A percentile compares a stretch with the other conserved stretches of the same genome.
phyloP scores from a whole-genome alignment of 352 stramenopile genomes.

The Phytophthora litchii region DNA sequence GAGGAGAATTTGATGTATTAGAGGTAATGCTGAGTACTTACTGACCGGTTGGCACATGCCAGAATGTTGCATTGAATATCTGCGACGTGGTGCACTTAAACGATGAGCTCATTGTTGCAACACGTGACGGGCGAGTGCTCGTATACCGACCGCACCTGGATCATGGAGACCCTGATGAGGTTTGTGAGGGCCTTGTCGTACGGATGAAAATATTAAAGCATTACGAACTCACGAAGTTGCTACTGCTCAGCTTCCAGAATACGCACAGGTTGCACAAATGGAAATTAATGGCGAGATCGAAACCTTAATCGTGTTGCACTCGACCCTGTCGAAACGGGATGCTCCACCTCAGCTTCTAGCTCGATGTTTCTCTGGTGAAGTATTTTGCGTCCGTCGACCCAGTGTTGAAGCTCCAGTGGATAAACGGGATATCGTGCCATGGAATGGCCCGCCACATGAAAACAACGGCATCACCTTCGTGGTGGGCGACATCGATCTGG shows the following conservation, averaged over 20 bases:
- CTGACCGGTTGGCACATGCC: conserved; percentile 1
- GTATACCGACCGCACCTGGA: conserved; percentile 46
- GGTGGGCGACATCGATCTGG: conserved; percentile 43
- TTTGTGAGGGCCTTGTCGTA: conserved; percentile 7
- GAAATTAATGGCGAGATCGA: conserved; percentile 70
- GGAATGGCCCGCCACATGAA: conserved; percentile 35
- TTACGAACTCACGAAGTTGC: conserved; percentile 1
- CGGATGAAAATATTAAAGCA: background rate
- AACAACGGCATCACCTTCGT: conserved; percentile 51
- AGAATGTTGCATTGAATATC: conserved; percentile 76
- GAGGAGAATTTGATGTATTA: conserved; percentile 11
- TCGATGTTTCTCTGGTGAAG: conserved; percentile 58
- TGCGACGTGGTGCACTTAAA: conserved; percentile 60
- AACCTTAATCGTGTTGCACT: conserved; percentile 47
- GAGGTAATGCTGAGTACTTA: conserved; percentile 6
- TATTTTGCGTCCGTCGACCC: conserved; percentile 41
- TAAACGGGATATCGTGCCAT: conserved; percentile 34
- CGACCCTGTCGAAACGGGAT: conserved; percentile 11
- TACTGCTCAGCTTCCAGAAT: conserved; percentile 50
- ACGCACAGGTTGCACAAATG: conserved; percentile 54
- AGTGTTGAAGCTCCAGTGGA: background rate
- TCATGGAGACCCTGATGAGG: conserved; percentile 17
- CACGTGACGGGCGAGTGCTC: conserved; percentile 64
- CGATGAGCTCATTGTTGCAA: conserved; percentile 64
- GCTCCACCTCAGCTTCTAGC: conserved; percentile 40